Base-by-base conservation (phyloP, 306 rosid species). In the Prunus mume region DNA sequence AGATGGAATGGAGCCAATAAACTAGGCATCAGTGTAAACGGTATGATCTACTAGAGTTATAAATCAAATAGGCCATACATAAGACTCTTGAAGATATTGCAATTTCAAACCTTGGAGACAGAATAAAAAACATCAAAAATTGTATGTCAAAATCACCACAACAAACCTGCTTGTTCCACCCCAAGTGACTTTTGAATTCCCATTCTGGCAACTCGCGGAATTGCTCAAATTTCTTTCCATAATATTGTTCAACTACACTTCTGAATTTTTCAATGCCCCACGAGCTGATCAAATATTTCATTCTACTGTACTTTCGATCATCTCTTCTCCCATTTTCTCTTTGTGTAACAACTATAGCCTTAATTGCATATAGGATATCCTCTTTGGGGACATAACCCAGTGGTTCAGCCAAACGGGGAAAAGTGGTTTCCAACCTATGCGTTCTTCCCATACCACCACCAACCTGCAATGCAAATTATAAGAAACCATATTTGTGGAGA, bases 401-500 rank as follows among this genome's bases (percentile, higher is more conserved):
- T 27, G 99, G 97, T 66, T 92, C 97, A 25, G 88, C 96, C 62
- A 96, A 81, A 61, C 97, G 99, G 57, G 99, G 88, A 62, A 96
- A 96, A 62, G 99, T 96, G 66, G 86, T 67, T 69, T 91, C 99
- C 76, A 86, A 3, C 88, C 99, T 91, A 78, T 91, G 99, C 38
- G 99, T 89, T 79, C 99, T 96, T 89, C 99, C 99, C 99, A 96
- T 96, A 60, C 99, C 99, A 56, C 99, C 99, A 78, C 99, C 99
- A 85, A 96, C 99, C 99, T 96, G 90, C 79, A 85, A 74, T 34
- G 75, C 17, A 24, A 80, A 75, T 61, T 65, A 65, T 70, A 54
- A 85, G 79, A 68, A 66, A 69, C 57, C 71, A 73, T 7, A 57
- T 68, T 70, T 46, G 17, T 65, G 73, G 68, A 73, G 73, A 57